Evolutionary conservation across 257 asterid species (phyloP).

Genomic region (Nyctanthes arbortristis): DNA sequence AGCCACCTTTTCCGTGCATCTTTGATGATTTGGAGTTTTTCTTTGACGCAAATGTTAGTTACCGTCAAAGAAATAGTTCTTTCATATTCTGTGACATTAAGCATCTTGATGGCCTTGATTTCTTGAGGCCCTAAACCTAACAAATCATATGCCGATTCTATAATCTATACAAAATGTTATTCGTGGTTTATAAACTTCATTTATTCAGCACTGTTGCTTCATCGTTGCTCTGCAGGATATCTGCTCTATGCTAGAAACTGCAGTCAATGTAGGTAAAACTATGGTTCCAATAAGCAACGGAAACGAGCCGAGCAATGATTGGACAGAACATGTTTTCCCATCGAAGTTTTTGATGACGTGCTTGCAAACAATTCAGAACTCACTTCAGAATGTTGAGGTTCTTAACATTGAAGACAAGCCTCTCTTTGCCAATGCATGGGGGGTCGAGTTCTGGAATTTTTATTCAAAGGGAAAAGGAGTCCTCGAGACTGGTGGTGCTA

Average conservation of each 20-base stretch:
- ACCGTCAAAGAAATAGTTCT: too few species aligned
- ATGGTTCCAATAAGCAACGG: constrained; percentile 23
- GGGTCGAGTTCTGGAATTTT: constrained; percentile 74
- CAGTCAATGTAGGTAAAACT: constrained; percentile 36
- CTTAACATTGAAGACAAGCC: constrained; percentile 39
- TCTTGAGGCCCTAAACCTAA: too few species aligned
- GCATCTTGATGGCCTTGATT: too few species aligned
- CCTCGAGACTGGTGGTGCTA: constrained; percentile 53
- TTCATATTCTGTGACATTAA: too few species aligned
- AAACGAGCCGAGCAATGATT: constrained; percentile 26
- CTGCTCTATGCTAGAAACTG: constrained; percentile 62
- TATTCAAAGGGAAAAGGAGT: constrained; percentile 66
- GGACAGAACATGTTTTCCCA: constrained; percentile 39
- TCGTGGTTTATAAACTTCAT: background rate
- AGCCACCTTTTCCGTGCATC: background rate
- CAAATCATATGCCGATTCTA: too few species aligned
- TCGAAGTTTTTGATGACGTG: constrained; percentile 68
- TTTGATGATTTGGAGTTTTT: background rate
- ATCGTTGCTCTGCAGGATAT: constrained; percentile 54
- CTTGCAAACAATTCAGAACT: constrained; percentile 61
- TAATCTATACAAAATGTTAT: background rate
- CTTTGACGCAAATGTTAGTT: background rate
- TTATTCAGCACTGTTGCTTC: background rate
- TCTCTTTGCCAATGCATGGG: constrained; percentile 68
- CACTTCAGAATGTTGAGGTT: constrained; percentile 37